Evolutionary conservation across 2,329 filamentous ascomycete species (phyloP), one percentile per base, ranked within the genome.

Genomic region (Apiospora pterosperma): DNA sequence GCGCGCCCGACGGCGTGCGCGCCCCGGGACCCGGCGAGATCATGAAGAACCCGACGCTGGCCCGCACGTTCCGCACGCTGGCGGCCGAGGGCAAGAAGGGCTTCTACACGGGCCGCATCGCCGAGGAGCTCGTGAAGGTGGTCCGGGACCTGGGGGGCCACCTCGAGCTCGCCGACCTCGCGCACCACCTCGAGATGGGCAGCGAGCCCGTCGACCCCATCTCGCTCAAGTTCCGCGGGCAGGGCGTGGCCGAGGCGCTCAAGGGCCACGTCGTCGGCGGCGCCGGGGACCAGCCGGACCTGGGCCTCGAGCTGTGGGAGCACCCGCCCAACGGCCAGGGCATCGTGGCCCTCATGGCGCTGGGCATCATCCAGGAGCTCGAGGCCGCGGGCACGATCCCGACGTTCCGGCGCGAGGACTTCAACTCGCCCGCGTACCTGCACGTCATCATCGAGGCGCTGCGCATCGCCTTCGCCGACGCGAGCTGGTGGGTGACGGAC

Each of bases 311-410:
- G 73, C 81, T 99, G 0, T 98, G 95, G 95, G 96, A 99, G 74
- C 95, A 98, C 75, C 94, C 95, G 39, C 96, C 96, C 10, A 98
- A 98, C 72, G 94, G 96, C 0, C 96, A 98, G 78, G 96, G 96
- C 1, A 94, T 98, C 68, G 92, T 98, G 2, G 96, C 96, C 0
- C 81, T 98, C 36, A 97, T 98, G 90, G 92, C 96, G 0, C 82
- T 99, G 0, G 96, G 96, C 1, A 97, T 98, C 69, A 82, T 99
- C 60, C 90, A 97, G 75, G 89, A 94, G 74, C 84, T 98, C 1
- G 92, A 97, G 77, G 87, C 88, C 65, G 81, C 84, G 19, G 90
- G 90, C 42, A 88, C 88, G 71, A 93, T 98, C 65, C 88, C 90
- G 0, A 84, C 82, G 0, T 97, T 96, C 77, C 78, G 76, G 0